Evolutionary conservation across 441 rosid species (phyloP), one percentile per base, ranked within the genome.

Genomic region (Breynia disticha): DNA sequence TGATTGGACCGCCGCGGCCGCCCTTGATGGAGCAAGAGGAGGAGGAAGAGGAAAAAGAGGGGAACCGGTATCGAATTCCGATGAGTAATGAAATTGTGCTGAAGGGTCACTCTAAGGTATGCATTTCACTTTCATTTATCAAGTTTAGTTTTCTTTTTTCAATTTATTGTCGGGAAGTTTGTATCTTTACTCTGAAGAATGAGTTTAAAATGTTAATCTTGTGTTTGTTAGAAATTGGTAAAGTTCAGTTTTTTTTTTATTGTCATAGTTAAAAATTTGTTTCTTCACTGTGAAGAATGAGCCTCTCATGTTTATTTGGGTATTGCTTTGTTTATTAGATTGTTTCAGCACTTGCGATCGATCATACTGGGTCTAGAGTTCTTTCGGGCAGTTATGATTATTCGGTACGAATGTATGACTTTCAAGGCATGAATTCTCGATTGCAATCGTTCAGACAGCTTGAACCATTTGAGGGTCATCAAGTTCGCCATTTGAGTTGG

Each of bases 391-490:
- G 99, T 73, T 89, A 79, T 67, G 99, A 94, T 68, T 93, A 93
- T 54, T 67, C 84, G 10, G 86, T 89, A 43, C 76, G 94, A n/a
- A 89, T 93, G 99, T 89, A 75, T 50, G 97, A 93, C 54, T 93
- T 93, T 62, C 95, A 83, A 93, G 99, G 99, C 63, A 93, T 93
- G 99, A 89, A 81, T 73, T 72, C 95, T 0, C 84, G 79, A n/a
- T 73, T 93, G 46, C 84, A 83, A 56, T 93, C 99, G 19, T 89
- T 93, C 67, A 83, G 99, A 58, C 93, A 87, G 67, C 76, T 93
- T 16, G 97, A 93, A 73, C 99, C 99, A 14, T 80, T 67, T 54
- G 97, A 93, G 64, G 97, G 97, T 52, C 97, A 86, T 54, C 99
- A 89, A 73, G 86, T 93, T 73, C 99, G 99, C 18, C 76, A 69